phyloP scores from a whole-genome alignment of 2,329 filamentous ascomycete species.

The Whalleya microplaca region DNA sequence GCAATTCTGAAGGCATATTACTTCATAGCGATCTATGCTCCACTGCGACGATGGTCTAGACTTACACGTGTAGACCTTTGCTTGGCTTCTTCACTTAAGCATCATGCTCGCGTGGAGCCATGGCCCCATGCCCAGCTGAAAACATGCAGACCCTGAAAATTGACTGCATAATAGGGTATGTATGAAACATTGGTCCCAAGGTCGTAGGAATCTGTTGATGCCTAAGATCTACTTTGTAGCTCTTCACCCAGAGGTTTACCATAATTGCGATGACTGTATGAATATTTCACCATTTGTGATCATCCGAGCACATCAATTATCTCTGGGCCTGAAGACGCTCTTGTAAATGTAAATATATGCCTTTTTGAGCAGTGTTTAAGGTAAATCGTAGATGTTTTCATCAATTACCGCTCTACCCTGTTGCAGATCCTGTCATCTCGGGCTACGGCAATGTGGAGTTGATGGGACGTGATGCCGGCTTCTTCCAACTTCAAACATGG shows the following conservation, averaged over 20 bases:
- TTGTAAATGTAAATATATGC: no score
- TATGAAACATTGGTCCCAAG: neutral
- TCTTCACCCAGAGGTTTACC: neutral
- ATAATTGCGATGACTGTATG: neutral
- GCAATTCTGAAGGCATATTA: neutral
- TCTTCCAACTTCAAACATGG: neutral
- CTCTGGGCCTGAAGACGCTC: no score
- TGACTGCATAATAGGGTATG: neutral
- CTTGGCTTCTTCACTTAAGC: neutral
- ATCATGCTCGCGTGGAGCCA: neutral
- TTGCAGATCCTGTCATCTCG: neutral
- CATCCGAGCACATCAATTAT: neutral
- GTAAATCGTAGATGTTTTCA: neutral
- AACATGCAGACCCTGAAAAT: neutral
- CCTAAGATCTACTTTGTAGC: neutral
- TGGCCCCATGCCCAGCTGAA: neutral
- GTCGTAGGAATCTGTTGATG: neutral
- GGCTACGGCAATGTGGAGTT: neutral
- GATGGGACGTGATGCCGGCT: neutral
- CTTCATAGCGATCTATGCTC: neutral
- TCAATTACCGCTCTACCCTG: neutral
- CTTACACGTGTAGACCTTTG: neutral
- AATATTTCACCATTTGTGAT: neutral
- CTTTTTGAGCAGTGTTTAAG: no score
- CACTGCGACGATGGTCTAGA: neutral